Base-by-base conservation (phyloP, 2,329 filamentous ascomycete species). In the Stachybotrys chlorohalonatus region DNA sequence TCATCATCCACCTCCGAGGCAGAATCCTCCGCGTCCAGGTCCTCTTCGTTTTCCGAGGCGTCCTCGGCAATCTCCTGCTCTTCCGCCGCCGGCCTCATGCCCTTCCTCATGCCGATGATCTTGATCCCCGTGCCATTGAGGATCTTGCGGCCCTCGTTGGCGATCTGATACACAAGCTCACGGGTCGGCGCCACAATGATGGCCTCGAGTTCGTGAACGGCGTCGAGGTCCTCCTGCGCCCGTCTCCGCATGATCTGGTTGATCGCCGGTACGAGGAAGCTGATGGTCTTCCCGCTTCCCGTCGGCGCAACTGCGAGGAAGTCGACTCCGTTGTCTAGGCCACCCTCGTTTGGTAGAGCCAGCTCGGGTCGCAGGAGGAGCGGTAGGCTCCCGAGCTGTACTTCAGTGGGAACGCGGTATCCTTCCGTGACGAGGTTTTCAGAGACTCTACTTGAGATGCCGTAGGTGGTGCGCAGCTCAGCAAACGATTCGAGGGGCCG, bases 281-380 rank as follows among this genome's bases (percentile, higher is more conserved):
- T 90, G 59, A 99, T 76, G 0, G 94, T 99, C 76, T 99, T 99
- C 49, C 94, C 94, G 68, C 93, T 97, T 30, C 94, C 94, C 0
- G 94, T 99, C 1, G 94, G 94, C 3, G 94, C 94, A 48, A 97
- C 85, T 0, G 90, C 89, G 58, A 99, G 71, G 46, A 99, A 83
- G 73, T 99, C 86, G 5, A 93, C 75, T 8, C 69, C 69, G 13
- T 60, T 56, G 3, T 66, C 65, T 17, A 75, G 55, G 17, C 70
- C 69, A 24, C 64, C 65, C 31, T 67, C 70, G 5, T 66, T 68
- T 11, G 66, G 65, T 32, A 84, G 70, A 1, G 80, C 80, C 54
- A 69, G 73, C 57, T 77, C 73, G 0, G 82, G 77, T 15, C 77
- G 71, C 32, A 97, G 73, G 42, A 97, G 74, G 49, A 97, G 71